These are phyloP conservation scores for Nakazawaea wyomingensis DNA, from an alignment of 805 yeast species.

Conservation along the genomic window DNA sequence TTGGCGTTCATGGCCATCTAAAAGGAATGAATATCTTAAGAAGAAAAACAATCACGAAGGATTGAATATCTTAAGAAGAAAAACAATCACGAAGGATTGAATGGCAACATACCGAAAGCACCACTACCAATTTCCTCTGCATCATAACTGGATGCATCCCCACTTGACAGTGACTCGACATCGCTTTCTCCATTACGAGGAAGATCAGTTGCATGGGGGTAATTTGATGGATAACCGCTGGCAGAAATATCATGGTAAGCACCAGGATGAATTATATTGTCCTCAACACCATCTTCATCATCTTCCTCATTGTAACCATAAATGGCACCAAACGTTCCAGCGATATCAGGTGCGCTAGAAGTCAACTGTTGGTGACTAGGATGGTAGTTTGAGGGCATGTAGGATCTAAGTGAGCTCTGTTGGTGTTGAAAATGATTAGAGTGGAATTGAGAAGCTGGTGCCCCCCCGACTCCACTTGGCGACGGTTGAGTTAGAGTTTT, in stretches of 20 bases:
- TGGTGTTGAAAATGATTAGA: slow-evolving; percentile 7
- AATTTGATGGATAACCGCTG: neutral
- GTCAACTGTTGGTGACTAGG: slow-evolving; percentile 8
- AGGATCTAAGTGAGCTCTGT: neutral
- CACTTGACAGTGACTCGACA: neutral
- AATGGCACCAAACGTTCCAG: slow-evolving; percentile 14
- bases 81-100: slow-evolving; percentile 15
- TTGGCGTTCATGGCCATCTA: too few species aligned
- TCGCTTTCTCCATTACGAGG: slow-evolving; percentile 1
- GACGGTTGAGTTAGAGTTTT: slow-evolving; percentile 42
- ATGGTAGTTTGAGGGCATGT: slow-evolving; percentile 8
- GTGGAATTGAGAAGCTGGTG: slow-evolving; percentile 10
- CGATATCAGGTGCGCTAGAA: slow-evolving; percentile 3
- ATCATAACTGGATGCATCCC: slow-evolving; percentile 1
- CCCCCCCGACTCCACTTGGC: too few species aligned
- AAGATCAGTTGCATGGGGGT: neutral
- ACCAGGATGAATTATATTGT: slow-evolving; percentile 20
- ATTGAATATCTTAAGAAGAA: too few species aligned
- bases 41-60: too few species aligned
- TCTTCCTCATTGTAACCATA: slow-evolving; percentile 15
- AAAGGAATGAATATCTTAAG: too few species aligned
- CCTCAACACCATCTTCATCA: slow-evolving; percentile 24
- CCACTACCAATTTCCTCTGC: slow-evolving; percentile 11
- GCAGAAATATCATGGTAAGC: neutral
- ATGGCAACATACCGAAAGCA: slow-evolving; percentile 18